Conservation (phyloP, 106 monocot species). For the Cymbidium sinense region DNA sequence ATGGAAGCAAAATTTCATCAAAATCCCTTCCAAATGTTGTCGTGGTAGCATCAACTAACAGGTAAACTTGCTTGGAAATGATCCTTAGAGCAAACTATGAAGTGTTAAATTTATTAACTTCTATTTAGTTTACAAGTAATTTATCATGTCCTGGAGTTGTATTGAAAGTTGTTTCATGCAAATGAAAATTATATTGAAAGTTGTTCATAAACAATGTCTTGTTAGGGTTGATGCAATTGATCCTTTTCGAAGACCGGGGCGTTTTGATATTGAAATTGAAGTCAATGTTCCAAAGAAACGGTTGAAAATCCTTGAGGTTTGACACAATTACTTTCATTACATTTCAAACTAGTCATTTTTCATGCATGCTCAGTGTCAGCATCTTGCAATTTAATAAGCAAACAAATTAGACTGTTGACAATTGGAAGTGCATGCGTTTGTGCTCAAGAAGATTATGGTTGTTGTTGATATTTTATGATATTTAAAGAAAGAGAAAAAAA, state of each 20-base stretch:
- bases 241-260: conserved; percentile 75
- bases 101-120: neutral
- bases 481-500: too few species aligned
- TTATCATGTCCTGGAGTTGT: neutral
- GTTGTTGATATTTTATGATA: too few species aligned
- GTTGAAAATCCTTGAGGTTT: conserved; percentile 71
- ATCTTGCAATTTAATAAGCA: neutral
- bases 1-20: conserved; percentile 58
- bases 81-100: neutral
- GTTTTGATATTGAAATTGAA: conserved; percentile 91
- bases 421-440: too few species aligned
- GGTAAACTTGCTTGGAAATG: conserved; percentile 22
- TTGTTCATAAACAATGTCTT: neutral
- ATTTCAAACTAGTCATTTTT: too few species aligned
- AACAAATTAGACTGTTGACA: too few species aligned
- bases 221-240: conserved; percentile 48
- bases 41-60: conserved; percentile 35
- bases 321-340: neutral
- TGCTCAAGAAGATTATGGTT: too few species aligned
- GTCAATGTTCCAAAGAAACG: conserved; percentile 79
- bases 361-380: neutral
- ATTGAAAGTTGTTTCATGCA: neutral
- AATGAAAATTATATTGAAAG: neutral
- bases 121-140: neutral
- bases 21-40: conserved; percentile 21